Base-by-base conservation (phyloP, 2,329 filamentous ascomycete genomes). In the Diaporthe ilicicola region DNA sequence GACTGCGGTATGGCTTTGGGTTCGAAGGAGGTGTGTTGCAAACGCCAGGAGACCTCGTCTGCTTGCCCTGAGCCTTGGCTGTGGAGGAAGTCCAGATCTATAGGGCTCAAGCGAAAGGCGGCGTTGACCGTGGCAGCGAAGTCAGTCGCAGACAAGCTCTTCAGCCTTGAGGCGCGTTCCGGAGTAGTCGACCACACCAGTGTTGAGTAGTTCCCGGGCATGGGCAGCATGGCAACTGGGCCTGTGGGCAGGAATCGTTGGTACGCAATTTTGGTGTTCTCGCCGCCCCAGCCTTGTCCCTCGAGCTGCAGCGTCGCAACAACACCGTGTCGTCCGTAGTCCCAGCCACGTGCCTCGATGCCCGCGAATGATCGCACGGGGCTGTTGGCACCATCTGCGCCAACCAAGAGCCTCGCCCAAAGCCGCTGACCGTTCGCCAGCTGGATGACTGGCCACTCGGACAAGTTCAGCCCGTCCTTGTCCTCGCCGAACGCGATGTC, bases 111-210 rank as follows among this genome's bases (percentile, higher is more conserved):
- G 15, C 94, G 90, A 84, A 99, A 98, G 0, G 94, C 96, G 0
- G 95, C 94, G 78, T 99, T 98, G 75, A 99, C 93, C 87, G 95
- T 92, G 39, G 94, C 91, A 19, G 91, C 83, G 78, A 99, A 97
- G 78, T 97, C 93, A 61, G 85, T 84, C 0, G 90, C 81, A 0
- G 90, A 84, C 5, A 99, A 86, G 46, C 88, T 88, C 84, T 97
- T 98, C 50, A 99, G 86, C 68, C 92, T 86, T 0, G 92, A 87
- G 0, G 95, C 96, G 72, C 94, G 91, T 68, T 90, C 86, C 0
- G 94, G 92, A 0, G 93, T 96, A 1, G 95, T 98, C 7, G 94
- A 97, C 96, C 96, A 99, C 22, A 99, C 96, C 5, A 99, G 86
- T 0, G 94, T 95, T 5, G 95, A 92, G 79, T 90, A 88, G 74